Evolutionary conservation across 2,329 filamentous ascomycete genomes (phyloP).

Genomic region (Anthostomella pinea): DNA sequence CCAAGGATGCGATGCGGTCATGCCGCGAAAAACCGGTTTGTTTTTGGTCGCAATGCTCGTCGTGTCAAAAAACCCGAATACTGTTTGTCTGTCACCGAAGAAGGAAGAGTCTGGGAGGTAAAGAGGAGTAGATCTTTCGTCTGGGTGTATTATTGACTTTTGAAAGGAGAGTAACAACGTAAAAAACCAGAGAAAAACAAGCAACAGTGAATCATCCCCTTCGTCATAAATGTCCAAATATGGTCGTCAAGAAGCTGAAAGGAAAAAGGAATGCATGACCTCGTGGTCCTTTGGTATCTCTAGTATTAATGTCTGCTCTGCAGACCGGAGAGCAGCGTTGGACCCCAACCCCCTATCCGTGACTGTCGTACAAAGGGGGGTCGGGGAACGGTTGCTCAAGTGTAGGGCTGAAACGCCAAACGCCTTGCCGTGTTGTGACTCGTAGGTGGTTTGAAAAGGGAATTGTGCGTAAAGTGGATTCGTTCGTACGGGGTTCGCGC

Average conservation of each 20-base stretch:
- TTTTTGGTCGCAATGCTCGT: slow-evolving; percentile 6
- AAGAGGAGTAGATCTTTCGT: slow-evolving; percentile 19
- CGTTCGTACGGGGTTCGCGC: neutral
- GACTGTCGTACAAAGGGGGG: slow-evolving; percentile 26
- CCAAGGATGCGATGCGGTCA: slow-evolving; percentile 21
- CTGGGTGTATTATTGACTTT: slow-evolving; percentile 26
- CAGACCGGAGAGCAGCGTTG: slow-evolving; percentile 11
- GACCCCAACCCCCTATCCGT: slow-evolving; percentile 12
- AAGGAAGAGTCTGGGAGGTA: slow-evolving; percentile 12
- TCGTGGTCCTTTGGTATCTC: slow-evolving; percentile 27
- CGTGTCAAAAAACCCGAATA: slow-evolving; percentile 11
- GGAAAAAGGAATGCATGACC: slow-evolving; percentile 23
- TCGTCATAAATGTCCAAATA: slow-evolving; percentile 26
- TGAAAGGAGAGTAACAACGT: slow-evolving; percentile 20
- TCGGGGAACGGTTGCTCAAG: slow-evolving; percentile 14
- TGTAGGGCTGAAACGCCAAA: slow-evolving; percentile 14
- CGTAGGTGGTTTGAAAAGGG: slow-evolving; percentile 10
- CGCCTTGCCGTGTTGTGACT: slow-evolving; percentile 18
- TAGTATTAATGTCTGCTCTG: slow-evolving; percentile 23
- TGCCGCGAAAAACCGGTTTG: slow-evolving; percentile 13
- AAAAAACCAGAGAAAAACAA: slow-evolving; percentile 7
- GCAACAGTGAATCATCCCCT: slow-evolving; percentile 13
- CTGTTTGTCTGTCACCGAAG: slow-evolving; percentile 9
- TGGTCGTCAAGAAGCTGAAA: slow-evolving; percentile 25
- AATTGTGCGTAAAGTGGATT: neutral